Base-by-base conservation (phyloP, 1,284 basidiomycete genomes). In the Ceratobasidium sp. region DNA sequence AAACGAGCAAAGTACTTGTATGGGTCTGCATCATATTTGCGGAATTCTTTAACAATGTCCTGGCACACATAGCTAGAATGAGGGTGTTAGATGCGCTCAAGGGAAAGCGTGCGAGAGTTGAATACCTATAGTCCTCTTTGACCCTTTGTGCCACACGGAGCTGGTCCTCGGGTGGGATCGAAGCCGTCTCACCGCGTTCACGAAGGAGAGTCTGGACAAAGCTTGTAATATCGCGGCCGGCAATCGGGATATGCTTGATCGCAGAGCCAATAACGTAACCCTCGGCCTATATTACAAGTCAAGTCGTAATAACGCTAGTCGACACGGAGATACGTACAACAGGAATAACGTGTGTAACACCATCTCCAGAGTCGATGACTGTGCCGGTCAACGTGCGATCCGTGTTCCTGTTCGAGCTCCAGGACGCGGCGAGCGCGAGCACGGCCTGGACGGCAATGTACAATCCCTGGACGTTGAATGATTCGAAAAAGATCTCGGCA, bases 381-480 rank as follows among this genome's bases (percentile, higher is more conserved):
- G 97, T 98, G 73, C 97, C 97, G 0, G 96, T 98, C 58, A 98
- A 87, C 0, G 95, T 97, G 76, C 96, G 90, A 81, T 98, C 95
- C 23, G 89, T 90, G 77, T 96, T 95, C 77, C 93, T 91, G 82
- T 92, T 94, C 74, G 94, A 96, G 0, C 95, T 91, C 97, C 97
- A 99, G 3, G 94, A 96, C 0, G 97, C 97, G 0, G 97, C 97
- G 72, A 99, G 91, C 0, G 97, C 97, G n/a, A 99, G 89, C 3
- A 99, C 97, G 45, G 97, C 97, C 81, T 99, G 97, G 0, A 99
- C 97, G 70, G 96, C 97, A 79, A 99, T 99, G 84, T 99, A 98
- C 28, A 97, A 87, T 39, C 95, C 94, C 80, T 96, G 94, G 84
- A 98, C 96, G 82, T 98, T 98, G 88, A 98, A 97, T 0, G 94